Evolutionary conservation across 306 rosid genomes (phyloP), one percentile per base, ranked within the genome.

Genomic region (Cucurbita ficifolia): DNA sequence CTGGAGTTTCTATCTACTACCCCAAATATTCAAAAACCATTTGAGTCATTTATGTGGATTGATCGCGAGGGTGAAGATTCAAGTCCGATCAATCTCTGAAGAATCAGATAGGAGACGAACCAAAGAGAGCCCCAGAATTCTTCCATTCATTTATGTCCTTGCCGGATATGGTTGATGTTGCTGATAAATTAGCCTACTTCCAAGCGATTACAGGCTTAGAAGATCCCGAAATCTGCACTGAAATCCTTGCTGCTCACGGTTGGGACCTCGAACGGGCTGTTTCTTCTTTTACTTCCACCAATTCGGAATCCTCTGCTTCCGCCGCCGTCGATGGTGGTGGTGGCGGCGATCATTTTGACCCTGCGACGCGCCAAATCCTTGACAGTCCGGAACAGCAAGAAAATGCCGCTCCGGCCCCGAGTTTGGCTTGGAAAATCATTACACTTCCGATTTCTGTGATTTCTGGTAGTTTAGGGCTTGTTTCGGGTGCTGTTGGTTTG

Each of bases 241-340:
- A 95, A 72, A 91, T 95, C 77, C 96, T 95, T 24, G 84, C 86
- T 36, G 99, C 97, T 10, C 96, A 95, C 73, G 83, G 80, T 59
- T 95, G 99, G 99, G 96, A 95, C 96, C 92, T 95, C 18, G 97
- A 95, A 82, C 96, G 79, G 62, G 99, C 99, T 58, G 81, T 95
- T 83, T 95, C 99, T 24, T 83, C 96, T 42, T 81, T 86, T 81
- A 89, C 97, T 62, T 35, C 84, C 65, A 35, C 82, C 24, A 29
- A 71, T 33, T 80, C 73, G 2, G 70, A 7, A 50, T 35, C 46
- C 33, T 64, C 80, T 38, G 10, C 72, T 7, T 75, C 63, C 18
- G 75, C 79, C 48, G 24, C 85, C 14, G 42, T 70, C 4, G 39
- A 75, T 10, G 24, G 59, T 42, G 74, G 16, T 61, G 22, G 57